Conservation (phyloP, 2,329 filamentous ascomycete genomes). For the Myriangium duriaei region DNA sequence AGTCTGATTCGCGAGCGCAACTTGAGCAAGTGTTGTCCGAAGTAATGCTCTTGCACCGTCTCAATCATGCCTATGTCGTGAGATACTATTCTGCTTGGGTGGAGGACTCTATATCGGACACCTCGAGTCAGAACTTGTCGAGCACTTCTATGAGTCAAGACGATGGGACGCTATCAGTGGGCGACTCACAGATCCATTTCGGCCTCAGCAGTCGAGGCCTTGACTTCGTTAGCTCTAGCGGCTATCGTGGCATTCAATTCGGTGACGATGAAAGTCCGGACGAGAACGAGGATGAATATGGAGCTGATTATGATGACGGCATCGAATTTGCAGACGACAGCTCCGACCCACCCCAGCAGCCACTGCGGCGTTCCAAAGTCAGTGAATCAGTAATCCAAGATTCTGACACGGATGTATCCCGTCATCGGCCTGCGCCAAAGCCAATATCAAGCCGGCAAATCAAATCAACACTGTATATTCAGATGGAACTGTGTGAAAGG, state of each 20-base stretch:
- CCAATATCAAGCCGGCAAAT: conserved; percentile 39
- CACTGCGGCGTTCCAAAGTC: not conserved
- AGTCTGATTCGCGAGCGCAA: conserved; percentile 56
- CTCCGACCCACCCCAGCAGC: not conserved
- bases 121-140: conserved; percentile 3
- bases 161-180: conserved; percentile 3
- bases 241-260: conserved; percentile 65
- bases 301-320: conserved; percentile 27
- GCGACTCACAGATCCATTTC: conserved; percentile 5
- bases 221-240: conserved; percentile 86
- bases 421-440: conserved; percentile 29
- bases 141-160: conserved; percentile 6
- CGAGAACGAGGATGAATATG: conserved; percentile 26
- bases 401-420: conserved; percentile 6
- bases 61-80: conserved; percentile 80
- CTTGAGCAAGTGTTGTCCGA: conserved; percentile 74
- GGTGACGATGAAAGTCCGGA: conserved; percentile 43
- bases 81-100: conserved; percentile 95
- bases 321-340: conserved; percentile 4
- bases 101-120: conserved; percentile 45
- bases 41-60: conserved; percentile 76
- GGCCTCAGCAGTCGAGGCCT: conserved; percentile 61
- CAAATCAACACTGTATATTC: conserved; percentile 78
- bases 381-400: conserved; percentile 6
- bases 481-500: conserved; percentile 98